Evolutionary conservation across 2,329 filamentous ascomycete genomes (phyloP), one percentile per base, ranked within the genome.

Genomic region (Leptographium galeiforme): DNA sequence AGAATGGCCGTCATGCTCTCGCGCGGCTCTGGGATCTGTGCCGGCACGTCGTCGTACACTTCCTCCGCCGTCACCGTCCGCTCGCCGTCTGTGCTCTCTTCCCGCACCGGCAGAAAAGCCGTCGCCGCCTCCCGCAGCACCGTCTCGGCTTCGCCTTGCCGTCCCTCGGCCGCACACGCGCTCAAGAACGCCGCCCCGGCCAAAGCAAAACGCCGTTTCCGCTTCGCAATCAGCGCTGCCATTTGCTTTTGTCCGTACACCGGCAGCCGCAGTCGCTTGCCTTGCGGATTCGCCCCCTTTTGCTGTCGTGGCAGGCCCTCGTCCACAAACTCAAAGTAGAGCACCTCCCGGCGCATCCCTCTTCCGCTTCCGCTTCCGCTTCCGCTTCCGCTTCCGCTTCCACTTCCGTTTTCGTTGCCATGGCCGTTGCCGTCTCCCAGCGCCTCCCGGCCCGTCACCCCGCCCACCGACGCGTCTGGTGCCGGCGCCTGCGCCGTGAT

Each of bases 201-300:
- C 55, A 81, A 84, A 0, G 74, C 74, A 62, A 97, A 97, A 63
- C 90, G 93, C 52, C 72, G 72, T 62, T 96, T 96, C 48, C 93
- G 77, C 69, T 91, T 93, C 68, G 91, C 89, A 60, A 98, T 96
- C 59, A 96, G 67, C 51, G 76, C 78, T 64, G 86, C 82, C 85
- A 97, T 89, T 68, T 95, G 89, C 66, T 90, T 90, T 67, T 95
- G 90, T 58, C 88, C 89, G 70, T 82, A 96, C 10, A 95, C 87
- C 0, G 91, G 93, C 82, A 96, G 89, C 67, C 87, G 94, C 59
- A 97, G 64, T 56, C 88, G 81, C 62, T 95, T 85, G 77, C 53
- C 82, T 85, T 0, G 76, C 81, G 0, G 83, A 76, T 65, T 90
- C 82, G 1, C 86, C 87, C 84, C 72, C 52, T 76, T 72, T 0